Base-by-base conservation (phyloP, 441 rosid genomes). In the Heliophila coronopifolia region DNA sequence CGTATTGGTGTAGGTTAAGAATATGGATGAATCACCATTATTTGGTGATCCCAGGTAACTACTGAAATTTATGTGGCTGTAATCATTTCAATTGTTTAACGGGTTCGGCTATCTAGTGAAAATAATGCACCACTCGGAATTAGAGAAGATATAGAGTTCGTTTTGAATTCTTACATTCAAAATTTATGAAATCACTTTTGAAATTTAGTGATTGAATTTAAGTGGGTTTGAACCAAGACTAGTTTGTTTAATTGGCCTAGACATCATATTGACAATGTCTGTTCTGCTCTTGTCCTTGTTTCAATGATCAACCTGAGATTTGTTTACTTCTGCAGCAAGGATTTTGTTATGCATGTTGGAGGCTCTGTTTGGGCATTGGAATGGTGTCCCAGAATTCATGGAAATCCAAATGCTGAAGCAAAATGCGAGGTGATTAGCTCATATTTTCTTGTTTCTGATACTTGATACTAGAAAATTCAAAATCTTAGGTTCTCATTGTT, bases 281-380 rank as follows among this genome's bases (percentile, higher is more conserved):
- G 34, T 32, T 67, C 27, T 52, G 35, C 26, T 12, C 45, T 24
- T 22, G 17, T n/a, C n/a, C 5, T 38, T 8, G 16, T 45, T 48
- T 4, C 17, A 15, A 26, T 44, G 6, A n/a, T 48, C 39, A 24
- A 34, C 36, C 18, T 42, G 44, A 42, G 24, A 18, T 26, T 40
- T 35, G 16, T 36, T 65, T 22, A 36, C 31, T 20, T 50, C 49
- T 72, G 73, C 91, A 84, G 98, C 69, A 79, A 79, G 36, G 96
- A 87, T 61, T 87, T 84, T 57, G 70, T 87, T 39, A 73, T 87
- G 82, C 64, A 78, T 42, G 81, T 79, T 60, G 98, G 98, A 63
- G 98, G 96, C 36, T 74, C 90, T 40, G 81, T 83, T 70, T 91
- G 86, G 96, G 95, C 79, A 48, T 54, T 91, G 73, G 98, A 91